These are phyloP conservation scores for Candida glucosophila DNA, from an alignment of 1,139 yeast genomes.

Conservation along the genomic window DNA sequence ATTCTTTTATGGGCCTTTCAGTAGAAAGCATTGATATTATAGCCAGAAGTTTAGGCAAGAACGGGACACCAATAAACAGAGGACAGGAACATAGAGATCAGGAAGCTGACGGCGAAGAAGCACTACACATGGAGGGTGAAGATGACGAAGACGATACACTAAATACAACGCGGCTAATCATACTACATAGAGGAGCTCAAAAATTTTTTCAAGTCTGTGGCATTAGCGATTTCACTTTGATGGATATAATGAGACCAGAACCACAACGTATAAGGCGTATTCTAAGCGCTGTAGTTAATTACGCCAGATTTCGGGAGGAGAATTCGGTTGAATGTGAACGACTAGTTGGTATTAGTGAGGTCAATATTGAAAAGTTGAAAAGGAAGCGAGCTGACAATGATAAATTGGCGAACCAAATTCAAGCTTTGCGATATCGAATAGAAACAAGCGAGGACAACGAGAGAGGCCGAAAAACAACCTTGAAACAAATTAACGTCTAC, in stretches of 20 bases:
- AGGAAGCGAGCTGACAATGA: constrained; percentile 26
- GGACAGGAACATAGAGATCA: constrained; percentile 2
- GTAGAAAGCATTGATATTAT: constrained; percentile 30
- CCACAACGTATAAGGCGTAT: constrained; percentile 53
- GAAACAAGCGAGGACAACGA: constrained; percentile 14
- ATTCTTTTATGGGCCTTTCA: constrained; percentile 57
- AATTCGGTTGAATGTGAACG: constrained; percentile 63
- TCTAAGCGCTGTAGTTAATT: constrained; percentile 77
- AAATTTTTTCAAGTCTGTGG: constrained; percentile 68
- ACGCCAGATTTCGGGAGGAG: constrained; percentile 76
- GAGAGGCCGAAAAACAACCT: constrained; percentile 17
- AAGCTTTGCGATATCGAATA: constrained; percentile 23
- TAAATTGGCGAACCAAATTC: constrained; percentile 33
- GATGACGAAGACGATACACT: constrained; percentile 17
- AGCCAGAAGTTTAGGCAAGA: constrained; percentile 7
- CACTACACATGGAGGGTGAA: too few species aligned
- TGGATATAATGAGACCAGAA: constrained; percentile 65
- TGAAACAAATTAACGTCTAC: constrained; percentile 43
- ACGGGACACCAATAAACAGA: constrained; percentile 4
- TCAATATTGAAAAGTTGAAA: constrained; percentile 31
- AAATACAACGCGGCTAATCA: constrained; percentile 38
- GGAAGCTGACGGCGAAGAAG: constrained; percentile 1
- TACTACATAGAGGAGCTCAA: constrained; percentile 51
- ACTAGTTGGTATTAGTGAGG: constrained; percentile 47
- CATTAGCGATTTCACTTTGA: constrained; percentile 62